A percentile compares a stretch with the other conserved stretches of the same genome.
Conservation (phyloP, 352 stramenopile species). For the Phytopythium oedochilum region DNA sequence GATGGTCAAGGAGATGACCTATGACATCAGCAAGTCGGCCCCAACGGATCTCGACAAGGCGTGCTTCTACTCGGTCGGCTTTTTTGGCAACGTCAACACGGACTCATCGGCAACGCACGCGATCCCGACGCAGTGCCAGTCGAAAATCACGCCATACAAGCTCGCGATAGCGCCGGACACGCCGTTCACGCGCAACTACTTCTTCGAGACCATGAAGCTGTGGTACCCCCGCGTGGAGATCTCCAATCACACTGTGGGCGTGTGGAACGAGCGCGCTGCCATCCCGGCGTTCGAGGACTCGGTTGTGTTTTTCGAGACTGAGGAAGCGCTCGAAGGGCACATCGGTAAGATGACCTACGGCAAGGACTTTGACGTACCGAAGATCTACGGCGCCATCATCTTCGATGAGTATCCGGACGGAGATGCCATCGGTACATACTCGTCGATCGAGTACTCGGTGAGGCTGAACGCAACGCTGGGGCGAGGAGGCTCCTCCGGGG, state of each 20-base stretch:
- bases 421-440: constrained; percentile 31
- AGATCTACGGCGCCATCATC: constrained; percentile 56
- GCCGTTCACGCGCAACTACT: constrained; percentile 58
- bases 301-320: constrained; percentile 51
- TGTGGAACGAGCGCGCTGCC: constrained; percentile 11
- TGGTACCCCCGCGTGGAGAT: constrained; percentile 51
- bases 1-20: constrained; percentile 24
- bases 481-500: constrained; percentile 9
- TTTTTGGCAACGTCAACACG: constrained; percentile 30
- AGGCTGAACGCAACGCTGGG: constrained; percentile 55
- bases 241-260: constrained; percentile 10
- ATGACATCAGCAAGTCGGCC: constrained; percentile 1
- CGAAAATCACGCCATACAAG: constrained; percentile 36
- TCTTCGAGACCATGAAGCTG: constrained; percentile 36
- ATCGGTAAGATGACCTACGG: constrained; percentile 39
- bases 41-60: constrained; percentile 10
- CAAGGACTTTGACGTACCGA: constrained; percentile 27
- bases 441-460: constrained; percentile 56
- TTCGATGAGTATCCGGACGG: constrained; percentile 48
- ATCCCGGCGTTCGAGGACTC: constrained; percentile 56
- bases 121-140: constrained; percentile 26
- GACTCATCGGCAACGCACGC: constrained; percentile 27
- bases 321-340: constrained; percentile 38
- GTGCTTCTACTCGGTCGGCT: constrained; percentile 20
- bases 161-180: constrained; percentile 52